These are phyloP conservation scores for Chernovozyma aurita DNA, from an alignment of 1,139 yeast genomes.

Conservation along the genomic window DNA sequence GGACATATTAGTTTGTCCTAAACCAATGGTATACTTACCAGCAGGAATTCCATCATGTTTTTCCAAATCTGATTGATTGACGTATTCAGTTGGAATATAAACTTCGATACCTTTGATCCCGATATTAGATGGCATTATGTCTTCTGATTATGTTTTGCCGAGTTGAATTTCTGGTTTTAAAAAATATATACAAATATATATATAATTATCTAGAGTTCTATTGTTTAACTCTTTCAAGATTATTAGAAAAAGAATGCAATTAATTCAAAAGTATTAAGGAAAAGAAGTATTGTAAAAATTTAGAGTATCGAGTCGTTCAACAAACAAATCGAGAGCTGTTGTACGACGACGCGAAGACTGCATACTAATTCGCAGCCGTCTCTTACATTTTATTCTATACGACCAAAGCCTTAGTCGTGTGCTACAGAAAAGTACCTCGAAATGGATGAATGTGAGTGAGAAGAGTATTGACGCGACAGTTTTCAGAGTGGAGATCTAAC, in stretches of 20 bases:
- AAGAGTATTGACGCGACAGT: no score
- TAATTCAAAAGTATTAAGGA: not conserved
- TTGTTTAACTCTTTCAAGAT: no score
- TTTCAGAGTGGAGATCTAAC: no score
- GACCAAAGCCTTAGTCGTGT: conserved; percentile 2
- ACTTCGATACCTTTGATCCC: conserved; percentile 96
- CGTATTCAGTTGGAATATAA: conserved; percentile 80
- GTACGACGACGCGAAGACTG: conserved; percentile 8
- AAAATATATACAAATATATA: not conserved
- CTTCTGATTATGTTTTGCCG: not conserved
- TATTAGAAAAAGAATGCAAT: no score
- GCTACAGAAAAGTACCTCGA: no score
- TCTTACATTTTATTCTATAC: not conserved
- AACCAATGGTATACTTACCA: conserved; percentile 97
- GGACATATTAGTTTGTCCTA: conserved; percentile 98
- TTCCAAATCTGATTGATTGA: conserved; percentile 87
- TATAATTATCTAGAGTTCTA: no score
- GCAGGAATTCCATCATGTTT: conserved; percentile 78
- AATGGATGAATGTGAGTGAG: no score
- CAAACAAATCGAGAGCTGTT: not conserved
- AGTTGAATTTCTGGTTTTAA: not conserved
- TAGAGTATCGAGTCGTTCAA: conserved; percentile 1
- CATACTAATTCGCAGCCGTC: conserved; percentile 1
- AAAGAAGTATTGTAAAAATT: not conserved
- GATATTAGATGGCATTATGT: conserved; percentile 62